A percentile compares a stretch with the other conserved stretches of the same genome.
These are phyloP conservation scores for Fusarium sp. DNA, from an alignment of 2,329 filamentous ascomycete species.

Conservation along the genomic window DNA sequence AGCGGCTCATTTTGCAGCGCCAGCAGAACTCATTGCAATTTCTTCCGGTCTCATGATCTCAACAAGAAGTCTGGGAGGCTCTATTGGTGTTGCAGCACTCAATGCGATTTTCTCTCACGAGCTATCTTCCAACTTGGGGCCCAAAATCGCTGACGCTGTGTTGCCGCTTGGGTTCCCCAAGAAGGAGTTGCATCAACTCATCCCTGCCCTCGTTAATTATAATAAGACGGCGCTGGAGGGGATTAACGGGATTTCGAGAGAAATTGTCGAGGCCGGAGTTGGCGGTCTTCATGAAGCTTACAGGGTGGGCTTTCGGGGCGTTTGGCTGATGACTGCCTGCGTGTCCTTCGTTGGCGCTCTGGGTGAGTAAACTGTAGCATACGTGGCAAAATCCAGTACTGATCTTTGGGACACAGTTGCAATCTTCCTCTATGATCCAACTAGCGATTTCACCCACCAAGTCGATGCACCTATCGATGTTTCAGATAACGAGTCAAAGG, in stretches of 20 bases:
- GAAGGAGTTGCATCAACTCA: constrained; percentile 1
- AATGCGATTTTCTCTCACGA: neutral
- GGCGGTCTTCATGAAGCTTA: neutral
- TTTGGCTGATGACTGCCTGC: neutral
- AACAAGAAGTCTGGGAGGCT: neutral
- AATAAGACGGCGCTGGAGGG: neutral
- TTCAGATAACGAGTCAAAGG: too few relatives aligned
- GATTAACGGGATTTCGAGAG: neutral
- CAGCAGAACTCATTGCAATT: neutral
- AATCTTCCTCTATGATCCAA: neutral
- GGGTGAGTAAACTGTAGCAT: neutral
- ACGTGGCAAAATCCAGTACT: neutral
- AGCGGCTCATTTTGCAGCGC: constrained; percentile 6
- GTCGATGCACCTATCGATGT: neutral
- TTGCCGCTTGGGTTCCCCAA: constrained; percentile 2
- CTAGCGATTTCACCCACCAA: neutral
- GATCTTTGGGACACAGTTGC: neutral
- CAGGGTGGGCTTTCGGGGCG: neutral
- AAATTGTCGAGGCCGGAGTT: neutral
- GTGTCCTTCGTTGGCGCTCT: neutral
- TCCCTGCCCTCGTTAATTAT: neutral
- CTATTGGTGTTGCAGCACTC: neutral
- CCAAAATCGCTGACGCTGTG: neutral
- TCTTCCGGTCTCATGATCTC: constrained; percentile 4
- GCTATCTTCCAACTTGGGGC: neutral